These are phyloP conservation scores for Musa acuminata DNA, from an alignment of 176 grass and related monocot species.

Conservation along the genomic window DNA sequence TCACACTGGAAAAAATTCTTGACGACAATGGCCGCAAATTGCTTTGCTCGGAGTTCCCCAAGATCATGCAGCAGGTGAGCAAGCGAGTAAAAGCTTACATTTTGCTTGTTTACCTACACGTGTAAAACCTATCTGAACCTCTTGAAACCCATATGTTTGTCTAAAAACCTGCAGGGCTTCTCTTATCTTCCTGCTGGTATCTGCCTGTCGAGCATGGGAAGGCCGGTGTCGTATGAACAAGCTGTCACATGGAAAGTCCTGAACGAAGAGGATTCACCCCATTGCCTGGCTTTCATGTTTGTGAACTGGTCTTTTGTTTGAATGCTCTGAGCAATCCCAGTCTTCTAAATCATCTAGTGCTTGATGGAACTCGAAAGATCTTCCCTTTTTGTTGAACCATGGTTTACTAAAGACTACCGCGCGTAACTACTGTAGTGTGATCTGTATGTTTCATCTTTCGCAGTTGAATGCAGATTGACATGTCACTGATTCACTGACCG, in stretches of 20 bases:
- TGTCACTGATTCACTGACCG: no score
- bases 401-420: no score
- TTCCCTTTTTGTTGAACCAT: background rate
- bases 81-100: conserved; percentile 4
- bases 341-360: background rate
- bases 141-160: background rate
- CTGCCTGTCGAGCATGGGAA: conserved; percentile 82
- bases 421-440: background rate
- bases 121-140: background rate
- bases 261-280: conserved; percentile 40
- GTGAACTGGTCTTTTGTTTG: conserved; percentile 85
- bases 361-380: background rate
- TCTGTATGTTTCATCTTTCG: no score
- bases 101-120: background rate
- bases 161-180: conserved; percentile 40
- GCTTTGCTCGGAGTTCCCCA: conserved; percentile 73
- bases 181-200: conserved; percentile 47
- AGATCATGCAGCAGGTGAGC: conserved; percentile 94
- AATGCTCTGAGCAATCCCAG: background rate
- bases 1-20: conserved; percentile 73
- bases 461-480: no score
- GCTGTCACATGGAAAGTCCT: conserved; percentile 81
- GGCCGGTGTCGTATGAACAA: conserved; percentile 66
- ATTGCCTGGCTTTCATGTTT: conserved; percentile 93
- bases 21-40: conserved; percentile 73